Percentiles rank a stretch among this genome's conserved stretches.
phyloP scores from a whole-genome alignment of 768 basidiomycete genomes.

The Infundibulicybe gibba region DNA sequence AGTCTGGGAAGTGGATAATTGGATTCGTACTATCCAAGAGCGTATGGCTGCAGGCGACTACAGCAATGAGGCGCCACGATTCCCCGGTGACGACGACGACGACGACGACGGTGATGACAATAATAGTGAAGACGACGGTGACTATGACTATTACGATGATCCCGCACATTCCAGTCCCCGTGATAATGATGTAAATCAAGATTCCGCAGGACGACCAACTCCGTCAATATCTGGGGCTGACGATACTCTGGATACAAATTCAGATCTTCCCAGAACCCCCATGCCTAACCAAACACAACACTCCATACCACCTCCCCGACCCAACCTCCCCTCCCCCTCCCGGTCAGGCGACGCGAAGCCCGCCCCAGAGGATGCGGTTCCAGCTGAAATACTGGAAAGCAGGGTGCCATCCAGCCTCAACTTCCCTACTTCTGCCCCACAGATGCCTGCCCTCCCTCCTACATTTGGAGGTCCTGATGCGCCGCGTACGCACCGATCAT shows the following conservation, averaged over 20 bases:
- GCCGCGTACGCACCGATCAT: slow-evolving; percentile 61
- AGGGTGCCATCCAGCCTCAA: slow-evolving; percentile 35
- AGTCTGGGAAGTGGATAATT: slow-evolving; percentile 74
- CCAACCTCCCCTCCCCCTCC: slow-evolving; percentile 28
- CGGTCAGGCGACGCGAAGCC: slow-evolving; percentile 42
- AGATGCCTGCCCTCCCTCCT: slow-evolving; percentile 21
- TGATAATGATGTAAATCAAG: not conserved
- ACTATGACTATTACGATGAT: slow-evolving; percentile 1
- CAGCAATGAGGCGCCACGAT: slow-evolving; percentile 55
- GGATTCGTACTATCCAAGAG: slow-evolving; percentile 72
- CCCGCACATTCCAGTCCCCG: not conserved
- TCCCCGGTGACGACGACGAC: slow-evolving; percentile 43
- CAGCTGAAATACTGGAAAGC: slow-evolving; percentile 62
- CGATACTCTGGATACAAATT: slow-evolving; percentile 4
- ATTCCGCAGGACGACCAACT: not conserved
- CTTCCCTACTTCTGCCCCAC: slow-evolving; percentile 12
- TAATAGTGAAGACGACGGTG: slow-evolving; percentile 8
- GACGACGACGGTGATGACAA: slow-evolving; percentile 17
- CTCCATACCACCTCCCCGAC: slow-evolving; percentile 16
- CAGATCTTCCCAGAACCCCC: slow-evolving; percentile 24
- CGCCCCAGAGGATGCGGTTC: slow-evolving; percentile 57
- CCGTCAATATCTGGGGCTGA: slow-evolving; percentile 7
- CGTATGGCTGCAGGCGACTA: slow-evolving; percentile 65
- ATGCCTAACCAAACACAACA: slow-evolving; percentile 26
- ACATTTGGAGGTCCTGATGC: slow-evolving; percentile 31